Evolutionary conservation across 108 stramenopile species (phyloP).

Genomic region (Cyclotella cryptica): DNA sequence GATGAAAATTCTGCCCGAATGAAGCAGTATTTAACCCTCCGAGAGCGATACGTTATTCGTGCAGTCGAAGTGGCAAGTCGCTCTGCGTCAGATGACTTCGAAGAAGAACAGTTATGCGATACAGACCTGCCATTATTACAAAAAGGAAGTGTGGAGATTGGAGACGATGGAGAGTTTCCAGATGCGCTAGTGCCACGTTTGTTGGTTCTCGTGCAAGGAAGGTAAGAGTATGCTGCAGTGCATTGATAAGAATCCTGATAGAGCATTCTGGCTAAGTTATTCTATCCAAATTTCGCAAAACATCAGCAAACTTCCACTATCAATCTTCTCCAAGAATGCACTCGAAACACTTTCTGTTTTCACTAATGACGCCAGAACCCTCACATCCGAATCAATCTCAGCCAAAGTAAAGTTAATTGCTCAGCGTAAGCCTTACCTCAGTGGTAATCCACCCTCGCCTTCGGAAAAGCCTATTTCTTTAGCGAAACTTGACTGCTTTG

Average conservation of each 20-base stretch:
- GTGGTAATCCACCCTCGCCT: slow-evolving; percentile 15
- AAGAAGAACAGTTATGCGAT: slow-evolving; percentile 31
- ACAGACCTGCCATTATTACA: slow-evolving; percentile 26
- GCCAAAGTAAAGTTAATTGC: slow-evolving; percentile 76
- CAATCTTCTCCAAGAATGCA: slow-evolving; percentile 49
- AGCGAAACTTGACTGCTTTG: slow-evolving; percentile 50
- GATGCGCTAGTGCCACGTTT: slow-evolving; percentile 57
- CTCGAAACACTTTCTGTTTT: slow-evolving; percentile 39
- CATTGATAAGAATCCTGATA: background rate
- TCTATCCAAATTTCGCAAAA: background rate
- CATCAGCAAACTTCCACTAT: slow-evolving; percentile 59
- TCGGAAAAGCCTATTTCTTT: slow-evolving; percentile 18
- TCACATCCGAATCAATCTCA: slow-evolving; percentile 56
- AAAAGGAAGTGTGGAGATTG: slow-evolving; percentile 33
- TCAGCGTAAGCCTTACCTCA: slow-evolving; percentile 65
- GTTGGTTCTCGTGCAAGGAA: slow-evolving; percentile 65
- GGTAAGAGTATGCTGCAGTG: slow-evolving; percentile 39
- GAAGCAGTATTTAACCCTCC: slow-evolving; percentile 16
- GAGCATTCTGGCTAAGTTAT: background rate
- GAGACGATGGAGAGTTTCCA: slow-evolving; percentile 57
- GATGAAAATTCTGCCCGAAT: slow-evolving; percentile 32
- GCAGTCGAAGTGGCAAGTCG: slow-evolving; percentile 36
- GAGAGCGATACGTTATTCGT: slow-evolving; percentile 40
- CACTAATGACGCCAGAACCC: slow-evolving; percentile 30
- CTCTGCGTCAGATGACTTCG: slow-evolving; percentile 39